Conservation (phyloP, 176 grass and related monocot genomes). For the Rhynchospora breviuscula region DNA sequence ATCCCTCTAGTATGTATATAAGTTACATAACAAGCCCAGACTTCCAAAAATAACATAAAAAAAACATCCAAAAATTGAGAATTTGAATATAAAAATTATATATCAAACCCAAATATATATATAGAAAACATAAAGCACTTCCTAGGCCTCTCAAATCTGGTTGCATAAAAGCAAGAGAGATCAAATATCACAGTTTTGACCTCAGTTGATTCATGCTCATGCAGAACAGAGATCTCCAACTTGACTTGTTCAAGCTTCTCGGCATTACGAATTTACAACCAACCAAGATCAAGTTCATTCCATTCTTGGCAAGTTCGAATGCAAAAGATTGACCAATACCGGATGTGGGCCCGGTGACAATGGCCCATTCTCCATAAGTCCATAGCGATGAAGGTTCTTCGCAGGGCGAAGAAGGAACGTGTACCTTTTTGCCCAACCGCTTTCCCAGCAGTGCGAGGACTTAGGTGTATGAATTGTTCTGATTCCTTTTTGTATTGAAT, state of each 20-base stretch:
- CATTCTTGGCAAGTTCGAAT: slow-evolving; percentile 43
- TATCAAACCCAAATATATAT: not conserved
- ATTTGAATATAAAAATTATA: not conserved
- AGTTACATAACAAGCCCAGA: too few relatives aligned
- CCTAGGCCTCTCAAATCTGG: slow-evolving; percentile 27
- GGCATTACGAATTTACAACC: slow-evolving; percentile 56
- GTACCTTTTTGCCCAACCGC: not conserved
- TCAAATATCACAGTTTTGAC: slow-evolving; percentile 56
- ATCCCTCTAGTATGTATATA: too few relatives aligned
- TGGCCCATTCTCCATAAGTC: slow-evolving; percentile 62
- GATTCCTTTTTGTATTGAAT: not conserved
- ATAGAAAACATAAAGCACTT: not conserved
- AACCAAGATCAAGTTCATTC: slow-evolving; percentile 53
- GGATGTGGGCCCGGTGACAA: slow-evolving; percentile 73
- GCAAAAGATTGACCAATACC: slow-evolving; percentile 64
- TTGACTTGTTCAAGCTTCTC: slow-evolving; percentile 52
- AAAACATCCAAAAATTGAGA: not conserved
- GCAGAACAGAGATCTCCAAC: slow-evolving; percentile 17
- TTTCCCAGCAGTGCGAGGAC: too few relatives aligned
- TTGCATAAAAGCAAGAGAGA: slow-evolving; percentile 36
- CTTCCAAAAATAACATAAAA: not conserved
- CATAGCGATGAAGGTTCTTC: slow-evolving; percentile 54
- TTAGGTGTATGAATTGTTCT: not conserved
- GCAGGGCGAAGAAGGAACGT: slow-evolving; percentile 58
- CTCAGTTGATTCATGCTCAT: slow-evolving; percentile 20